Base-by-base conservation (phyloP, 2,329 filamentous ascomycete genomes). In the Sporothrix schenckii region DNA sequence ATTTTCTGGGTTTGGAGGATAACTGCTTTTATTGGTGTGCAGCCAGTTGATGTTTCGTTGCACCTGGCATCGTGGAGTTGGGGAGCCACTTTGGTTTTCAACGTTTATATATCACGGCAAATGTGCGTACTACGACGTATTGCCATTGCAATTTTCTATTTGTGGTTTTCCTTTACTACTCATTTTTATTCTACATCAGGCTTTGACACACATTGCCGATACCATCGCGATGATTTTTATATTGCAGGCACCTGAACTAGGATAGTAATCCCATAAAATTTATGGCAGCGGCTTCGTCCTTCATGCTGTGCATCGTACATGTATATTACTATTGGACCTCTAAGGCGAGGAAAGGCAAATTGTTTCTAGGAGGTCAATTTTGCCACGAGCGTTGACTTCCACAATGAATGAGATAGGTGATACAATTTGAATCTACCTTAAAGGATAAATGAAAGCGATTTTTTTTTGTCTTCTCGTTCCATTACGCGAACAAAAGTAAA, bases 401-500 rank as follows among this genome's bases (percentile, higher is more conserved):
- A 21, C 41, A 14, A 6, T 54, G 21, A 16, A 19, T 44, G 4
- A 14, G 41, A 44, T 44, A 69, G 47, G 66, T 53, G 21, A 63
- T 68, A 19, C 54, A 47, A 39, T 68, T 50, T 68, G 19, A 69
- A 30, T 56, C 49, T 66, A 19, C 52, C 44, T 63, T 34, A 49
- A 66, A 54, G 27, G 44, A 69, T 60, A 68, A 66, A 44, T 16
- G 69, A 52, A 68, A 56, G 63, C 7, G 13, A 60, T 44, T 34
- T 60, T 58, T 58, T 58, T 68, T 58, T 58, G 39, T 65, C 24
- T 19, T 50, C 39, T 60, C 66, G 50, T 54, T 54, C 54, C 41
- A 39, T 61, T 67, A 19, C 52, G 50, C 58, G 41, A 54, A 44
- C 27, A 66, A 70, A 44, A 65, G 39, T 58, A 65, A 61, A 60